Conservation (phyloP, 2,329 filamentous ascomycete genomes). For the Trichoderma citrinoviride region DNA sequence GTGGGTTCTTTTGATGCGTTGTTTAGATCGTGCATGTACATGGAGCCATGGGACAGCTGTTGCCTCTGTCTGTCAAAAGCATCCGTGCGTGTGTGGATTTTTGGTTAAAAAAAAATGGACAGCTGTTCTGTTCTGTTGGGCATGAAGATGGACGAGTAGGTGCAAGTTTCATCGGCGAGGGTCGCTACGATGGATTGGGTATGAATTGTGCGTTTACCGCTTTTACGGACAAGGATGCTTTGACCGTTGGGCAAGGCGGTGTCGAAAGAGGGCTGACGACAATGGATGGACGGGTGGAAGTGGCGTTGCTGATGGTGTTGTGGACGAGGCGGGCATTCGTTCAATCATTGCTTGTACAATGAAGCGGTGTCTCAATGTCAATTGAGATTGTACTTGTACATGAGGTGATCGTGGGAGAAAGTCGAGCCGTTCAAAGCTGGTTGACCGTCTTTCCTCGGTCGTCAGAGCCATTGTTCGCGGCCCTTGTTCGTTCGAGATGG, state of each 20-base stretch:
- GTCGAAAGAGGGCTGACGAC: neutral
- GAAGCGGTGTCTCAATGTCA: neutral
- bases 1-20: slow-evolving; percentile 5
- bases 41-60: no score
- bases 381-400: neutral
- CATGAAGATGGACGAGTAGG: neutral
- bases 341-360: neutral
- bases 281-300: neutral
- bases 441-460: neutral
- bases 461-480: neutral
- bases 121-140: neutral
- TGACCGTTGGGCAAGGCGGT: neutral
- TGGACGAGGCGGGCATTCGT: neutral
- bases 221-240: slow-evolving; percentile 15
- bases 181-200: neutral
- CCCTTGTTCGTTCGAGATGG: neutral
- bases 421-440: neutral
- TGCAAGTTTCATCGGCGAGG: no score
- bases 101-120: neutral
- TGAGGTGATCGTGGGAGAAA: neutral
- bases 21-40: neutral
- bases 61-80: neutral
- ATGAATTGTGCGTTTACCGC: slow-evolving; percentile 8
- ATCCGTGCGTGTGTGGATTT: neutral
- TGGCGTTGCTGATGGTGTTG: slow-evolving; percentile 6